Percentiles rank a stretch among this genome's conserved stretches.
Evolutionary conservation across 345 rosid genomes (phyloP).

Genomic region (Eucalyptus cloeziana): DNA sequence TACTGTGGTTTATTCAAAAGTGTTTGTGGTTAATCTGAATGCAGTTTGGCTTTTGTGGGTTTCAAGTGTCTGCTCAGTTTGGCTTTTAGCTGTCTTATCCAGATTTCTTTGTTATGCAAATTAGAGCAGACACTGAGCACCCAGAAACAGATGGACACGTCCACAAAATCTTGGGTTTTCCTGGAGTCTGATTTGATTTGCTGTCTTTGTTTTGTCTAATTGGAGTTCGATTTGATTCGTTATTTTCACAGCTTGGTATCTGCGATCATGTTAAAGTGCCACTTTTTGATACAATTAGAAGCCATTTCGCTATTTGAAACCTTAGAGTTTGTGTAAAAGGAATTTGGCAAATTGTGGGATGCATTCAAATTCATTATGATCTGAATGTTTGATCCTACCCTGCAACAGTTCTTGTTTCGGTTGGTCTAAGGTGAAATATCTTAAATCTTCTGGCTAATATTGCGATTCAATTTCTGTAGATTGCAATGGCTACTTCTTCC

Average conservation of each 20-base stretch:
- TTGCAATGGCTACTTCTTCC: background rate
- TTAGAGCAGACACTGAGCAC: background rate
- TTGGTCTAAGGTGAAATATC: background rate
- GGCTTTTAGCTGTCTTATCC: background rate
- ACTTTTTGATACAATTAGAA: background rate
- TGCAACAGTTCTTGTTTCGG: background rate
- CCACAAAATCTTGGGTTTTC: background rate
- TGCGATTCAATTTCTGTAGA: background rate
- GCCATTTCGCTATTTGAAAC: background rate
- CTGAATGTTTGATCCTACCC: background rate
- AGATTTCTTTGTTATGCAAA: background rate
- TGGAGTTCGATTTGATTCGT: background rate
- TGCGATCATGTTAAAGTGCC: background rate
- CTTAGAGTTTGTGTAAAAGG: background rate
- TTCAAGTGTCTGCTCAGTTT: background rate
- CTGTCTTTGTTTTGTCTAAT: background rate
- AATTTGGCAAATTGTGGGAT: background rate
- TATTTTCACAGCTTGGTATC: background rate
- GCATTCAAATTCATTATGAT: background rate
- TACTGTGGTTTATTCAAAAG: background rate
- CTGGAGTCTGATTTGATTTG: background rate
- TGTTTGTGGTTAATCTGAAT: background rate
- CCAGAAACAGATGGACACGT: background rate
- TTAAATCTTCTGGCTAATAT: background rate
- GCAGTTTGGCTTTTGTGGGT: background rate